These are phyloP conservation scores for Fusarium euwallaceae DNA, from an alignment of 2,329 filamentous ascomycete genomes.

Conservation along the genomic window DNA sequence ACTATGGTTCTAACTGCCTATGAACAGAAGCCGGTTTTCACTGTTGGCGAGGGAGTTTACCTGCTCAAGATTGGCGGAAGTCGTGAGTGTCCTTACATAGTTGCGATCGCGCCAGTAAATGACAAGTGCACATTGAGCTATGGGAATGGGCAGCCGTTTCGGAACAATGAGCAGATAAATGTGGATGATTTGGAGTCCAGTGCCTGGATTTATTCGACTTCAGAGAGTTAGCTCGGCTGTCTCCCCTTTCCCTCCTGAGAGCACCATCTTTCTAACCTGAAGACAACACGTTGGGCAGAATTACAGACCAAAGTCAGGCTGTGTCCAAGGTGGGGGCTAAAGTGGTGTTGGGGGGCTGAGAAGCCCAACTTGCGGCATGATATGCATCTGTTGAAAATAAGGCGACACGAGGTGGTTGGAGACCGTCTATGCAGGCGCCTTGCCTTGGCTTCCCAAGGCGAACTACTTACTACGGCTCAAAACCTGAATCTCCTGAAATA, in stretches of 20 bases:
- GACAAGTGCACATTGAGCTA: constrained; percentile 4
- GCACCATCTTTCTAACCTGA: background rate
- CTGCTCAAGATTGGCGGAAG: background rate
- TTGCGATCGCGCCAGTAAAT: background rate
- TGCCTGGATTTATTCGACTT: background rate
- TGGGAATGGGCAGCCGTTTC: background rate
- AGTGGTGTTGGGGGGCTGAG: background rate
- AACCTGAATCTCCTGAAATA: background rate
- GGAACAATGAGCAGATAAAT: background rate
- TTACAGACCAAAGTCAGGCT: background rate
- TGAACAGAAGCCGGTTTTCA: background rate
- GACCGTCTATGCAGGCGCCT: background rate
- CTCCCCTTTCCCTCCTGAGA: background rate
- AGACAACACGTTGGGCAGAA: background rate
- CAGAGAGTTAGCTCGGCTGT: background rate
- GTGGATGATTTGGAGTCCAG: background rate
- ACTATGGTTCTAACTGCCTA: background rate
- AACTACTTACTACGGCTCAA: background rate
- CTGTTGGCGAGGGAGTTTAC: constrained; percentile 8
- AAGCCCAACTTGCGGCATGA: background rate
- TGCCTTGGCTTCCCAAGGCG: background rate
- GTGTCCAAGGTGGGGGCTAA: background rate
- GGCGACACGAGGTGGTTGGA: background rate
- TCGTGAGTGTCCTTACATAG: constrained; percentile 6
- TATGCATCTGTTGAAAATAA: background rate